A percentile compares a stretch with the other conserved stretches of the same genome.
Evolutionary conservation across 1,284 basidiomycete species (phyloP).

Genomic region (Agroathelia rolfsii): DNA sequence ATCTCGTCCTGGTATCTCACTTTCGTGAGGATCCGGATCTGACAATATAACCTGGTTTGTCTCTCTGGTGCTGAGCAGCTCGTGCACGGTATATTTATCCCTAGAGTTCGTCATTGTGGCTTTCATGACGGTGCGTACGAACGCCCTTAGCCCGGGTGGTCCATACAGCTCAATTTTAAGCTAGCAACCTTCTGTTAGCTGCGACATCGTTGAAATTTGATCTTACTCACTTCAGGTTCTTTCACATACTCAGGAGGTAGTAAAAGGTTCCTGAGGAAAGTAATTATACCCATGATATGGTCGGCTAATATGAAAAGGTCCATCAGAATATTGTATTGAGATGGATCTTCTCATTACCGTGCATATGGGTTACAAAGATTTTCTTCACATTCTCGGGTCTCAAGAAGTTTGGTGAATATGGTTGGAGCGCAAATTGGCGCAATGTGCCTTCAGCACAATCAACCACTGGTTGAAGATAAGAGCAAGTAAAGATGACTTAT

Average conservation of each 20-base stretch:
- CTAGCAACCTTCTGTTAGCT: no score
- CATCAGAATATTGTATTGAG: no score
- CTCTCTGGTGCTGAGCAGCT: constrained; percentile 56
- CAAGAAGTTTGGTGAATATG: constrained; percentile 33
- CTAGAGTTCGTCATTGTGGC: constrained; percentile 60
- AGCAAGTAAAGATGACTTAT: no score
- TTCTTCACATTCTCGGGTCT: constrained; percentile 46
- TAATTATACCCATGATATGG: constrained; percentile 74
- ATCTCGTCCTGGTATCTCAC: constrained; percentile 61
- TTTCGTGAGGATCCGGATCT: constrained; percentile 37
- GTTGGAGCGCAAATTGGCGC: constrained; percentile 46
- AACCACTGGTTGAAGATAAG: no score
- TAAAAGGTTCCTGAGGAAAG: constrained; percentile 61
- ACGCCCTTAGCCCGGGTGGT: constrained; percentile 70
- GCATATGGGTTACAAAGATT: constrained; percentile 87
- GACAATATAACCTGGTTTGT: constrained; percentile 39
- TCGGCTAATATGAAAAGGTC: constrained; percentile 60
- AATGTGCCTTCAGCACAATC: constrained; percentile 84
- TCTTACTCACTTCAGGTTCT: constrained; percentile 6
- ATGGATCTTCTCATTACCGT: no score
- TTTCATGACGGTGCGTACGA: constrained; percentile 65
- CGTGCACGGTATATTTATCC: constrained; percentile 73
- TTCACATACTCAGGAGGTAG: constrained; percentile 24
- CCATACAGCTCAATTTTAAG: constrained; percentile 74
- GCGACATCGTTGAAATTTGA: no score